These are phyloP conservation scores for Aleurites moluccanus DNA, from an alignment of 441 rosid species.

Conservation along the genomic window DNA sequence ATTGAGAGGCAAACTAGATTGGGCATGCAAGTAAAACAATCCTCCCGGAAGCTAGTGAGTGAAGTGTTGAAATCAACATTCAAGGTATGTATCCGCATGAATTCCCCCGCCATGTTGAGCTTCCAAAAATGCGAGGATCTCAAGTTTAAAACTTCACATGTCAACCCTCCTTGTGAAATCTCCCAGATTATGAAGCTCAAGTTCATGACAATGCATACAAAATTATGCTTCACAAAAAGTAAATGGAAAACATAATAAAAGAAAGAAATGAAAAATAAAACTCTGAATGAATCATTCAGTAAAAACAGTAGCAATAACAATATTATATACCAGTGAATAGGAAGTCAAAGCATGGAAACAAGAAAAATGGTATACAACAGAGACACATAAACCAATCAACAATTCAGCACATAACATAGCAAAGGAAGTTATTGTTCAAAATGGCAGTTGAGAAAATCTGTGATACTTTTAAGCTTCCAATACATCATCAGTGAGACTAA, in stretches of 20 bases:
- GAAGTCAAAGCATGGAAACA: neutral
- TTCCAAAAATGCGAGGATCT: slow-evolving; percentile 59
- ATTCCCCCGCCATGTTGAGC: slow-evolving; percentile 79
- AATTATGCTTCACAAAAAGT: neutral
- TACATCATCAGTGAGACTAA: neutral
- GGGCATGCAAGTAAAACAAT: slow-evolving; percentile 84
- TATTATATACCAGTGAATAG: neutral
- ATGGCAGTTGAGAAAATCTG: neutral
- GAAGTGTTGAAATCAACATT: slow-evolving; percentile 69
- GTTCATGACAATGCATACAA: slow-evolving; percentile 21
- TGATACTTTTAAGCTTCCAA: neutral
- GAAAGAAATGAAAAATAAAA: neutral
- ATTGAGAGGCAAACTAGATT: slow-evolving; percentile 68
- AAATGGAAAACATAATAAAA: neutral
- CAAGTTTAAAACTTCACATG: slow-evolving; percentile 69
- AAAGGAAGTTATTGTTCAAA: neutral
- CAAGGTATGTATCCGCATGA: slow-evolving; percentile 57
- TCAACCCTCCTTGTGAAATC: slow-evolving; percentile 63
- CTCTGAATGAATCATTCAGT: neutral
- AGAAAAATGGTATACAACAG: too few relatives aligned
- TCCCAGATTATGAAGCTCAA: slow-evolving; percentile 48
- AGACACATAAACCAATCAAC: neutral
- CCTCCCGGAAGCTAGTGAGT: slow-evolving; percentile 66
- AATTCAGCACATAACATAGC: neutral
- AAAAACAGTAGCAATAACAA: neutral